Base-by-base conservation (phyloP, 495 filamentous ascomycete species). In the Cetradonia linearis region DNA sequence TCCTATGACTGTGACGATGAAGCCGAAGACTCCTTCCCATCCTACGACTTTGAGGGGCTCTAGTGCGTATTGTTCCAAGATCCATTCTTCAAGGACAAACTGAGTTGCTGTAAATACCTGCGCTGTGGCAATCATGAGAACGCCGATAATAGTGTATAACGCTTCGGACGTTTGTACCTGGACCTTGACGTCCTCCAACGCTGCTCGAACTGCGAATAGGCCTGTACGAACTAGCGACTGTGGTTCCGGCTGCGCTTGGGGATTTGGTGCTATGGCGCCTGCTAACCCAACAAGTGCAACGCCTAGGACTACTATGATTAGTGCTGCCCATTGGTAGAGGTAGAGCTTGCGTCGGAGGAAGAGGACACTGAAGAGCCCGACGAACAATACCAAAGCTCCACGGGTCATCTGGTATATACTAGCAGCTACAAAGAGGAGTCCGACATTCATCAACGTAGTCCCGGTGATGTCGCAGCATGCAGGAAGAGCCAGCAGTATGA, bases 331-430 rank as follows among this genome's bases (percentile, higher is more conserved):
- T 69, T 97, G 91, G 74, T 89, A 95, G 5, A 84, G 62, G 62
- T 85, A 79, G 36, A 97, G 77, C 64, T 81, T 84, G 34, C 89
- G 83, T 57, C 80, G 83, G 38, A 98, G 74, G 70, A 98, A 97
- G 3, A 95, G 65, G 7, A 98, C 91, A 68, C 89, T 95, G 76
- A 98, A 96, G 0, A 96, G 72, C 0, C 93, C 93, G 13, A 98
- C 93, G 61, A 97, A 98, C 5, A 98, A 77, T 18, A 97, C 91
- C 30, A 98, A 77, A 0, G 93, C 92, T 18, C 93, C 93, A 31
- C 93, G 81, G 10, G 92, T 97, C 93, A 98, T 98, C 71, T 98
- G 93, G 76, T 96, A 98, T 66, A 98, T 95, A 62, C 85, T 90
- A 0, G 93, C 89, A 2, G 88, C 93, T 11, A 96, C 90, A 66